Evolutionary conservation across 2,329 filamentous ascomycete genomes (phyloP), one percentile per base, ranked within the genome.

Genomic region (Fusarium sp.): DNA sequence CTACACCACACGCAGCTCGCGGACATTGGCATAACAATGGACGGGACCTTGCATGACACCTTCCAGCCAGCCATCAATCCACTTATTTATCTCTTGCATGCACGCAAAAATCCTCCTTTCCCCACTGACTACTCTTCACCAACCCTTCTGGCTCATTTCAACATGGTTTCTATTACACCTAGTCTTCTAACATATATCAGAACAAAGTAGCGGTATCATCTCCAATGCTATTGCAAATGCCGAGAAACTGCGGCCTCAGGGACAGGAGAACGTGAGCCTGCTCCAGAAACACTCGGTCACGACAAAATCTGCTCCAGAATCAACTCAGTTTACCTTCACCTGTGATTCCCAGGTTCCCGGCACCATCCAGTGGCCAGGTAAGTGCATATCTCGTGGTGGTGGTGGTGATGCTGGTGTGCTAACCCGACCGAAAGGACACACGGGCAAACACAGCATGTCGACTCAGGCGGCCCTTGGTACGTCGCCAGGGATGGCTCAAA

Each of bases 261-360:
- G 88, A 13, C 88, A 92, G 72, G 91, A 94, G 71, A 95, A 92
- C 75, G 82, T 89, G 62, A 94, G 90, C 74, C 82, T 93, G 57
- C 78, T 96, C 44, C 88, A 92, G 53, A 89, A 92, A 72, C 87
- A 90, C 73, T 71, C 72, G 9, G 79, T 84, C 15, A 76, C 81
- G 6, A 80, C 81, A 54, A 88, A 85, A 69, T 73, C 84, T 4
- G 87, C 84, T 32, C 87, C 91, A 5, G 85, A 89, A 6, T 92
- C 93, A 53, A 90, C 91, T 0, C 92, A 97, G 69, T 99, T 99
- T 74, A 99, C 95, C 9, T 99, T 99, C 72, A 96, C 92, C 11
- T 97, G 93, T 76, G 91, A 96, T 70, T 94, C 93, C 1, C 92
- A 95, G 72, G 92, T 93, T 33, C 88, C 91, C 1, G 92, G 89